Conservation (phyloP, 2,329 filamentous ascomycete genomes). For the Epichloe typhina region DNA sequence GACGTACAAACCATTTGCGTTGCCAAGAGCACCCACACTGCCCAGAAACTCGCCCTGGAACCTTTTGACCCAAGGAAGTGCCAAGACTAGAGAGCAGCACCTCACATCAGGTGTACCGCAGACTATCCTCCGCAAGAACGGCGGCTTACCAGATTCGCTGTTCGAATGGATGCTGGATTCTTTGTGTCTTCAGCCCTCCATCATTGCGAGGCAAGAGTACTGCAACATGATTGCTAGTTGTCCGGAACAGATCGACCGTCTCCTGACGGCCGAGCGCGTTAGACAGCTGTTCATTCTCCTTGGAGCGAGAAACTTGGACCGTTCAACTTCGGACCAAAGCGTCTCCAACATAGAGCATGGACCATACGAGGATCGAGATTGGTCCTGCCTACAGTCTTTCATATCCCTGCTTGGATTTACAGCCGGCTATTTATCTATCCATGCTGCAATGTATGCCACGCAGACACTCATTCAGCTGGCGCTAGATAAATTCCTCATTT, state of each 20-base stretch:
- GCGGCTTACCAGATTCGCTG: constrained; percentile 45
- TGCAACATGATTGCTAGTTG: constrained; percentile 37
- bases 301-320: constrained; percentile 30
- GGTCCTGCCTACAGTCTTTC: constrained; percentile 31
- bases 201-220: constrained; percentile 47
- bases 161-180: constrained; percentile 53
- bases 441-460: constrained; percentile 25
- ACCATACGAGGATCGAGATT: constrained; percentile 28
- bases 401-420: constrained; percentile 28
- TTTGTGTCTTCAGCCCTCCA: constrained; percentile 40
- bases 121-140: constrained; percentile 26
- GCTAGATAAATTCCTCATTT: constrained; percentile 36
- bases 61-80: constrained; percentile 31
- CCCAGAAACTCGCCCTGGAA: constrained; percentile 30
- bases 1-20: constrained; percentile 16
- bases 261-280: constrained; percentile 32
- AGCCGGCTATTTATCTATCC: constrained; percentile 21
- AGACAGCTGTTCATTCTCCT: constrained; percentile 43
- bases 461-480: constrained; percentile 40
- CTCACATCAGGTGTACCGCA: constrained; percentile 50
- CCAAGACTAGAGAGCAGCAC: constrained; percentile 37
- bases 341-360: constrained; percentile 13
- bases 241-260: constrained; percentile 26
- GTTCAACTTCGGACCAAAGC: constrained; percentile 23
- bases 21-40: constrained; percentile 16